Base-by-base conservation (phyloP, 78 protist genomes). In the Dictyostelium intermedium region DNA sequence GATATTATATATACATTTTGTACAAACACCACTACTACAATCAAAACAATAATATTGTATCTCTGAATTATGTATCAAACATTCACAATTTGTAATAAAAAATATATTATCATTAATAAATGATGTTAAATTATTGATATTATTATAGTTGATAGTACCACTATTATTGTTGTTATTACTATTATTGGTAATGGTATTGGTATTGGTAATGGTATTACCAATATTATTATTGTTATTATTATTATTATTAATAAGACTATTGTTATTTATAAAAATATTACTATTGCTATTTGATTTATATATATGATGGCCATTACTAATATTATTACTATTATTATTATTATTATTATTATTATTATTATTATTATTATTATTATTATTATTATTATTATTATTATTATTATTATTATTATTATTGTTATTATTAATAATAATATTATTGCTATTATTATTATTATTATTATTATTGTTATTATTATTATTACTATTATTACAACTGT, bases 1-100 rank as follows among this genome's bases (percentile, higher is more conserved):
- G 8, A 60, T 18, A 82, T 20, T n/a, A n/a, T 16, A 9, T 56
- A 82, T 34, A 60, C 86, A 82, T 50, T 82, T 82, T 27, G 39
- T 3, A 82, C 86, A 82, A 56, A 50, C 39, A 45, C 60, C 60
- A 30, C 20, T 25, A 32, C 20, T 7, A 82, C 86, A 82, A 8
- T 82, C 86, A 34, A 82, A 34, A 60, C 86, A 82, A 56, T 39
- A 82, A 23, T n/a, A 82, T 34, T 82, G 86, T 23, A 60, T 8
- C 11, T 82, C 86, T 23, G 50, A 35, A 16, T 18, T 25, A 82
- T 82, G 86, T 56, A 56, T 23, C 16, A 14, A 63, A 35, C 86
- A 82, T 82, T 82, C 86, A 20, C 6, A 41, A 32, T 41, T 76
- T 76, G 32, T 8, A 39, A 76, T 76, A 9, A 23, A 41, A 76